Evolutionary conservation across 2,329 filamentous ascomycete genomes (phyloP), one percentile per base, ranked within the genome.

Genomic region (Xylaria sp.): DNA sequence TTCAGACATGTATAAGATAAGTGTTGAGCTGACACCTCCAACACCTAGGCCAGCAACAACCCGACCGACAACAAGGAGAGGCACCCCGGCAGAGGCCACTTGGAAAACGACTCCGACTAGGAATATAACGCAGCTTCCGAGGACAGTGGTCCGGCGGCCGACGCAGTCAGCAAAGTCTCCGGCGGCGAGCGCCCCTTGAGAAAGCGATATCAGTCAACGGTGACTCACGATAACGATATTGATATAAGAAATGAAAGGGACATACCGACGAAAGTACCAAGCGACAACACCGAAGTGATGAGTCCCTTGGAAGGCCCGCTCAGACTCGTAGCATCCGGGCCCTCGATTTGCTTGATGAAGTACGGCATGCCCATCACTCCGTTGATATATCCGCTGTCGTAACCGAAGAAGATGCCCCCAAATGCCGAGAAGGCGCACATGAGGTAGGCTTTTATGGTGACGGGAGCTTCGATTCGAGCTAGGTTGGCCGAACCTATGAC

Each of bases 1-100:
- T 82, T 94, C 93, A 57, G 90, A 93, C 92, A 96, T 95, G 87
- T 96, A 94, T 69, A 94, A 84, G 77, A 94, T 93, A 80, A 94
- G 89, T 75, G 93, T 89, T 75, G 92, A 91, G 9, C 91, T 93
- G 73, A 92, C 91, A 78, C 93, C 93, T 77, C 92, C 92, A 75
- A 94, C 91, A 84, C 92, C 92, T 65, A 93, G 79, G 78, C 92
- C 92, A 56, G 91, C 90, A 74, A 95, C 81, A 66, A 94, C 81
- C 85, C 92, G 91, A 78, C 92, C 92, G 66, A 87, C 86, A 25
- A 93, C 90, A 67, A 94, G 88, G 69, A 89, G 83, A 65, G 84
- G 87, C 13, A 91, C 82, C 43, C 84, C 83, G 61, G 83, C 79
- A 45, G 85, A 83, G 62, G 84, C 83, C 62, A 89, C 89, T 83